Conservation (phyloP, 345 rosid species). For the Eucalyptus cloeziana region DNA sequence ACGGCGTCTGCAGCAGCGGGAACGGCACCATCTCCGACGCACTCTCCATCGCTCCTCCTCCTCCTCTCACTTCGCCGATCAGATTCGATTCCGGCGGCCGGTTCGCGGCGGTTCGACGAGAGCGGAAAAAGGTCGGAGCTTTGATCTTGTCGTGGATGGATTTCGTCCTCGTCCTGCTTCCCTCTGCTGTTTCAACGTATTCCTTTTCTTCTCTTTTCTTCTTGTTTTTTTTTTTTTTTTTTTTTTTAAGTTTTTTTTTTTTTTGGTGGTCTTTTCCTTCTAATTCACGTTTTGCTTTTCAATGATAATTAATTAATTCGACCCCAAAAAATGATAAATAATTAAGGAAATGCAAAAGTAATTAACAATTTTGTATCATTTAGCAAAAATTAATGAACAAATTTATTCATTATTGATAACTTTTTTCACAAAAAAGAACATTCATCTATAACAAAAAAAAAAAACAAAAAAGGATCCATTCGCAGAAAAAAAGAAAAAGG, state of each 20-base stretch:
- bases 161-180: neutral
- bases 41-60: constrained; percentile 46
- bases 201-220: neutral
- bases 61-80: neutral
- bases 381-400: neutral
- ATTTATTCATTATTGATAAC: too few relatives aligned
- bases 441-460: neutral
- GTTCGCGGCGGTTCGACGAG: neutral
- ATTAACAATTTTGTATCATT: neutral
- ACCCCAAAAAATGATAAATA: neutral
- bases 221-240: too few relatives aligned
- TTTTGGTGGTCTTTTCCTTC: neutral
- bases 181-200: neutral
- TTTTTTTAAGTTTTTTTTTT: neutral
- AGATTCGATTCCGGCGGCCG: neutral
- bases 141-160: neutral
- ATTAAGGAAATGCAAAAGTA: neutral
- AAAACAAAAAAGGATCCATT: accelerated
- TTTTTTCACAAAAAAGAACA: neutral
- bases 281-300: neutral
- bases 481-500: too few relatives aligned
- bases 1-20: constrained; percentile 62
- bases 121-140: neutral
- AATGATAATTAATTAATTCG: neutral
- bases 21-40: constrained; percentile 73